Evolutionary conservation across 305 asterid genomes (phyloP).

Genomic region (Euphrasia arctica): DNA sequence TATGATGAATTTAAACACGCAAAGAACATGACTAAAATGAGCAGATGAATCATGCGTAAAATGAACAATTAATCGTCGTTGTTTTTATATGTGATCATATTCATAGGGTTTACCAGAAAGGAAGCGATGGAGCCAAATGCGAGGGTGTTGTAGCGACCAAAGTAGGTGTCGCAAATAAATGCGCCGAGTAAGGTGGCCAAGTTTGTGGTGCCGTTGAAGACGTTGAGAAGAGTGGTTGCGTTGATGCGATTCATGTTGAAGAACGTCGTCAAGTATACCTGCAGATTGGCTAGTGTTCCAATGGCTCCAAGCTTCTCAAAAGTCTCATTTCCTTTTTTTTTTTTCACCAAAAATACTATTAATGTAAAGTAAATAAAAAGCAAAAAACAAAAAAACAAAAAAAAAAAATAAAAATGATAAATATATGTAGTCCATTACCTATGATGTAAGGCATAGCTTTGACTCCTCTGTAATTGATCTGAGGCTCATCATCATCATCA

Average conservation of each 20-base stretch:
- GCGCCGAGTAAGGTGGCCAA: slow-evolving; percentile 60
- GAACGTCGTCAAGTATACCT: slow-evolving; percentile 53
- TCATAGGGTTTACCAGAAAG: slow-evolving; percentile 37
- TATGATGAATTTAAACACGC: background rate
- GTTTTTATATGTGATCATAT: no score
- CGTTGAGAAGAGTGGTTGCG: slow-evolving; percentile 40
- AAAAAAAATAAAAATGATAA: background rate
- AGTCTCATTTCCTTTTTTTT: no score
- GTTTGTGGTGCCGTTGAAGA: slow-evolving; percentile 59
- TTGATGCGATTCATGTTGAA: slow-evolving; percentile 47
- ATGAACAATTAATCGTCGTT: no score
- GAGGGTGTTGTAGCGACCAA: slow-evolving; percentile 61
- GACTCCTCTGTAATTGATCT: slow-evolving; percentile 3
- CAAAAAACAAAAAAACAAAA: no score
- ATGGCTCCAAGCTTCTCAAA: slow-evolving; percentile 74
- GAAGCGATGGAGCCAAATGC: slow-evolving; percentile 52
- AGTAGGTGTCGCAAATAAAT: slow-evolving; percentile 54
- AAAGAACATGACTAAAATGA: background rate
- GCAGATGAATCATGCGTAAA: background rate
- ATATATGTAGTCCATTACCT: background rate
- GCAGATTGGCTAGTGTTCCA: slow-evolving; percentile 46
- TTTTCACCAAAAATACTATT: no score
- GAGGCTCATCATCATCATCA: no score
- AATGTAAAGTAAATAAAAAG: no score
- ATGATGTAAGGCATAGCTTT: background rate